Evolutionary conservation across 2,329 filamentous ascomycete species (phyloP), one percentile per base, ranked within the genome.

Genomic region (Aspergillus sergii): DNA sequence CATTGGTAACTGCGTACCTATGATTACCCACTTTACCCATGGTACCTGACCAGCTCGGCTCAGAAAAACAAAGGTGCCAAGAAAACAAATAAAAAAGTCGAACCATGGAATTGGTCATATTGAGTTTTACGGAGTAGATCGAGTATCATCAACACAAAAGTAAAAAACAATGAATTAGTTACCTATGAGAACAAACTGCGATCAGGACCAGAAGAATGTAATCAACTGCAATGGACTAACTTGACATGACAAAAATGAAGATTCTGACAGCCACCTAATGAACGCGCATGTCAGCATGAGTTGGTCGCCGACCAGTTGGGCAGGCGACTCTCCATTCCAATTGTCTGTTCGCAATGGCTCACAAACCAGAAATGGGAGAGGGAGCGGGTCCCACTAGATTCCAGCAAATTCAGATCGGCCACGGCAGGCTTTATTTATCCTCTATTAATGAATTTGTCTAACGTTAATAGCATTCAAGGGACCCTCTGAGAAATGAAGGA

Each of bases 371-470:
- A 36, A 54, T 59, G 28, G 66, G 65, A 68, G 64, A 68, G 30
- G 60, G 34, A 61, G 69, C 66, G 69, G 72, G 69, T 66, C 69
- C 63, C 32, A 56, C 23, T 67, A 69, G 61, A 68, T 59, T 70
- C 62, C 64, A 66, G 65, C 57, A 70, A 71, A 72, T 72, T 73
- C 67, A 66, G 72, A 73, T 72, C 68, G 63, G 23, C 69, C 62
- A 71, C 57, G 28, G 57, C 41, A 55, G 53, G 54, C 43, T 51
- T 53, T 26, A 62, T 50, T 45, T 32, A 32, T 23, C 48, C 9
- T 32, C 45, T 23, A 6, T 59, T 46, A 48, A 53, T 59, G 58
- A 19, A 43, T 28, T 30, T 32, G 14, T 41, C 46, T 43, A 51
- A 57, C 19, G 21, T 34, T 48, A 45, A 59, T 58, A 56, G 55